These are phyloP conservation scores for Eucalyptus decipiens DNA, from an alignment of 345 rosid genomes.

Conservation along the genomic window DNA sequence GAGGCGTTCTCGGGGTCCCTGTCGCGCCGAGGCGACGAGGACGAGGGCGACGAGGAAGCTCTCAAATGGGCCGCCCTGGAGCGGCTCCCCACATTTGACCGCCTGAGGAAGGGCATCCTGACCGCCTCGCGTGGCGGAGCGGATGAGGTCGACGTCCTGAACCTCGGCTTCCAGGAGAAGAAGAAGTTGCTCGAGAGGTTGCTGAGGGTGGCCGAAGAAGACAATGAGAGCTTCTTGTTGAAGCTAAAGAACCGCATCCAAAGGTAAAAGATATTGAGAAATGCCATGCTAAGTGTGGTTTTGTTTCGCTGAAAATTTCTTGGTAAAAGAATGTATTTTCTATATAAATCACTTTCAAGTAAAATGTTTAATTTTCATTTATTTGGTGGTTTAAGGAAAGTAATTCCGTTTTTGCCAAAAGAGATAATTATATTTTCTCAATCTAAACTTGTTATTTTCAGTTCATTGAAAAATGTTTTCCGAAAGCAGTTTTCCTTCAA, in stretches of 20 bases:
- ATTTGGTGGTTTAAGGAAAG: too few relatives aligned
- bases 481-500: too few relatives aligned
- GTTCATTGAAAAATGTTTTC: too few relatives aligned
- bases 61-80: slow-evolving; percentile 53
- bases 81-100: slow-evolving; percentile 34
- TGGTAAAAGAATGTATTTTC: too few relatives aligned
- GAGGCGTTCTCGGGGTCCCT: slow-evolving; percentile 28
- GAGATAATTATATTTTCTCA: too few relatives aligned
- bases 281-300: too few relatives aligned
- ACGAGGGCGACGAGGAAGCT: slow-evolving; percentile 34
- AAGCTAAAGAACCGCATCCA: slow-evolving; percentile 2
- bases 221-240: slow-evolving; percentile 26
- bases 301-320: too few relatives aligned
- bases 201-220: slow-evolving; percentile 20
- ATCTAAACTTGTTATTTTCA: too few relatives aligned
- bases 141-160: slow-evolving; percentile 12
- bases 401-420: too few relatives aligned
- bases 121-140: background rate
- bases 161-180: slow-evolving; percentile 26
- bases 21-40: slow-evolving; percentile 14
- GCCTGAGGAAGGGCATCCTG: slow-evolving; percentile 35
- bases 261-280: background rate
- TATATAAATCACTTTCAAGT: too few relatives aligned
- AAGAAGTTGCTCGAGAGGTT: slow-evolving; percentile 16
- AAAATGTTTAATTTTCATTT: too few relatives aligned